phyloP scores from a whole-genome alignment of 2,329 filamentous ascomycete species.

The Pseudogymnoascus destructans region DNA sequence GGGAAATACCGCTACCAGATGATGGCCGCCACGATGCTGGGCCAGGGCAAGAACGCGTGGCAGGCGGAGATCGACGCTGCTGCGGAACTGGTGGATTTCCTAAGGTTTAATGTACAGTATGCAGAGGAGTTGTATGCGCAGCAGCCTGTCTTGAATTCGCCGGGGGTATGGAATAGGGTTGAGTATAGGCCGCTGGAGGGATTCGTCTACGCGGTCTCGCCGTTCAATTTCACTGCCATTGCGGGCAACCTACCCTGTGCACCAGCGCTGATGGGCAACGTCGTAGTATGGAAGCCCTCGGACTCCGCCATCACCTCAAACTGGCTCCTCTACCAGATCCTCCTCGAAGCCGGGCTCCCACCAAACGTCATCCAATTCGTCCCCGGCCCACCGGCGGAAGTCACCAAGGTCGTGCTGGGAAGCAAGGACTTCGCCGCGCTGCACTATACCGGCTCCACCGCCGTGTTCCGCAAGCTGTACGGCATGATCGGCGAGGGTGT shows the following conservation, averaged over 20 bases:
- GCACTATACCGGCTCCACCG: conserved; percentile 88
- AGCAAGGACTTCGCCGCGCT: conserved; percentile 79
- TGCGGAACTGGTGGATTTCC: conserved; percentile 82
- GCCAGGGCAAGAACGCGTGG: conserved; percentile 97
- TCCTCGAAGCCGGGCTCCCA: conserved; percentile 82
- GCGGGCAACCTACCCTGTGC: conserved; percentile 74
- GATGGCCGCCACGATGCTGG: conserved; percentile 91
- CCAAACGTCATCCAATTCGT: conserved; percentile 87
- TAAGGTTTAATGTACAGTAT: conserved; percentile 89
- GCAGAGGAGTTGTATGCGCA: conserved; percentile 81
- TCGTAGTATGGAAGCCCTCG: conserved; percentile 95
- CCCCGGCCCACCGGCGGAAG: conserved; percentile 71
- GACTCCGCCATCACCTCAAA: conserved; percentile 80
- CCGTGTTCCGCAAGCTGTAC: conserved; percentile 80
- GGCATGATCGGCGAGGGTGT: conserved; percentile 73
- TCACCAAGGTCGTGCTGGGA: conserved; percentile 63
- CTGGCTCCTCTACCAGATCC: conserved; percentile 80
- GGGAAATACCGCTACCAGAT: conserved; percentile 94
- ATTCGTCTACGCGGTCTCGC: conserved; percentile 87
- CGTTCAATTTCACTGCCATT: conserved; percentile 97
- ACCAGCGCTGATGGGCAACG: conserved; percentile 83
- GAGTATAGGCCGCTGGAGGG: conserved; percentile 86
- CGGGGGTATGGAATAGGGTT: conserved; percentile 81
- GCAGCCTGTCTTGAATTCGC: conserved; percentile 72
- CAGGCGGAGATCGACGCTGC: conserved; percentile 98